Conservation (phyloP, 176 grass and related monocot genomes). For the Tuctoria greenei region DNA sequence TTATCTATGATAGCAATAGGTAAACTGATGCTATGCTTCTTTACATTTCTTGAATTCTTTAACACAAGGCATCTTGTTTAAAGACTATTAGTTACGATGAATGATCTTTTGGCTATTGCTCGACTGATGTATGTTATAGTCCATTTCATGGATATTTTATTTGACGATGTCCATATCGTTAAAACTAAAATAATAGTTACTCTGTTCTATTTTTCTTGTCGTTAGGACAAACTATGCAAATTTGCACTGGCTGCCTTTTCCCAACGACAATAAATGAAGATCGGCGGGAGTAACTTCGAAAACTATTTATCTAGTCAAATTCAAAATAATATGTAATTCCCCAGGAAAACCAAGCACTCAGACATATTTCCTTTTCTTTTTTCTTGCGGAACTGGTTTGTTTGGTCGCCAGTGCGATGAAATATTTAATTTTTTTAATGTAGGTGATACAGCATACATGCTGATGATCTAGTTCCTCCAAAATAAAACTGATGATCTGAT, state of each 20-base stretch:
- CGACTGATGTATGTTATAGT: not conserved
- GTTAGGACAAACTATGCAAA: too few relatives aligned
- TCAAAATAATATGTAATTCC: not conserved
- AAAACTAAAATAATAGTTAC: not conserved
- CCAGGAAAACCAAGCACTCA: not conserved
- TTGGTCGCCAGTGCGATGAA: conserved; percentile 10
- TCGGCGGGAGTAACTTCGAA: not conserved
- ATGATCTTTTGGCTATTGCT: not conserved
- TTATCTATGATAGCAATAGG: conserved; percentile 96
- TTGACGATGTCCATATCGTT: not conserved
- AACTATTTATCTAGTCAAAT: not conserved
- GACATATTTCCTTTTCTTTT: not conserved
- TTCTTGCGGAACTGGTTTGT: conserved; percentile 12
- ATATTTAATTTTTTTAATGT: conserved; percentile 5
- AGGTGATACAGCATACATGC: not conserved
- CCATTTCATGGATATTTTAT: not conserved
- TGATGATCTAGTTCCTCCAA: conserved; percentile 4
- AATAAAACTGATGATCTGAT: conserved; percentile 22
- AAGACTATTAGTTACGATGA: not conserved
- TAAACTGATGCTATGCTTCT: conserved; percentile 32
- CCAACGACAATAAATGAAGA: too few relatives aligned
- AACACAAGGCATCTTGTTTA: not conserved
- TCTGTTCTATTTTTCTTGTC: too few relatives aligned
- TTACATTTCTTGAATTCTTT: conserved; percentile 16
- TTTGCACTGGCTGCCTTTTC: too few relatives aligned